Evolutionary conservation across 208 protist genomes (phyloP).

Genomic region (Plasmodiophora brassicae): DNA sequence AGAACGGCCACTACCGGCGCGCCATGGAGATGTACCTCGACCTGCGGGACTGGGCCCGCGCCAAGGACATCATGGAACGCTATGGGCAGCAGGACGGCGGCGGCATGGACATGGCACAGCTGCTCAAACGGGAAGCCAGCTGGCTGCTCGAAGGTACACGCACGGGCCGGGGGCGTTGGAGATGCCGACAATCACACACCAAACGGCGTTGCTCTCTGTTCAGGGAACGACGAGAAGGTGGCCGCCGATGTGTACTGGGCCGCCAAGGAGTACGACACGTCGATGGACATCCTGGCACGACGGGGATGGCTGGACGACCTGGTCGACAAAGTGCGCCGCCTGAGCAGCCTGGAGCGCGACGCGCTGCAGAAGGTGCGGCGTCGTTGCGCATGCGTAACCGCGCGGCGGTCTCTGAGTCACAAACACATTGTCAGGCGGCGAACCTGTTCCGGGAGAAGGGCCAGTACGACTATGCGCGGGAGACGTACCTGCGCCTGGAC

Average conservation of each 20-base stretch:
- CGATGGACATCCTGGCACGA: slow-evolving; percentile 29
- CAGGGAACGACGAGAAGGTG: not conserved
- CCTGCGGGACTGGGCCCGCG: slow-evolving; percentile 22
- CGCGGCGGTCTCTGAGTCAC: not conserved
- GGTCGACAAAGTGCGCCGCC: not conserved
- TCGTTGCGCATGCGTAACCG: not conserved
- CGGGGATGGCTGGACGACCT: not conserved
- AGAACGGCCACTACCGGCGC: not conserved
- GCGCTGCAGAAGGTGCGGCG: not conserved
- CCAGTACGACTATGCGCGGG: not conserved
- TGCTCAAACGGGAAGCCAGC: not conserved
- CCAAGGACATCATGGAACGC: not conserved
- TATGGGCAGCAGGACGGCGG: not conserved
- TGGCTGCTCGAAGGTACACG: not conserved
- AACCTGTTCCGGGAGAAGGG: not conserved
- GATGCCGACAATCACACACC: too few species aligned
- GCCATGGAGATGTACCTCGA: slow-evolving; percentile 43
- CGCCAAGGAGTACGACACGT: slow-evolving; percentile 25
- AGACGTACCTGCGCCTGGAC: slow-evolving; percentile 1
- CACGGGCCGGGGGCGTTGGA: too few species aligned
- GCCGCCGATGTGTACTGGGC: slow-evolving; percentile 39
- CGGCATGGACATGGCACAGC: not conserved
- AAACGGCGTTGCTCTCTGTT: too few species aligned
- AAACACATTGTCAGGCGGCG: not conserved
- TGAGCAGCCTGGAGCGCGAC: not conserved